Conservation (phyloP, 768 basidiomycete species). For the Phylloporus sp. region DNA sequence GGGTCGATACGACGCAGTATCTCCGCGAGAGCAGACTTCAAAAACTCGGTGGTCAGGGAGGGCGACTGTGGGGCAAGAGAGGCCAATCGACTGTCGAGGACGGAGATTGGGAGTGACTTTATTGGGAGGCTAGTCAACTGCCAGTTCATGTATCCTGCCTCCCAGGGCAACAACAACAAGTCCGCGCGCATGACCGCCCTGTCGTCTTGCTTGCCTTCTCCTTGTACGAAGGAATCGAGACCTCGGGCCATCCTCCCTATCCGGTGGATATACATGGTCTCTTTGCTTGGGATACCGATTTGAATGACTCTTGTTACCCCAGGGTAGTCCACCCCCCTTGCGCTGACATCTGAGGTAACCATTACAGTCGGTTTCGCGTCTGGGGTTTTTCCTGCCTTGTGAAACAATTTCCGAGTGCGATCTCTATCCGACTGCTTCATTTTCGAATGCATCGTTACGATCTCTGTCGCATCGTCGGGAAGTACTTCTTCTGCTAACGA, state of each 20-base stretch:
- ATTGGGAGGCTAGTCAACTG: constrained; percentile 66
- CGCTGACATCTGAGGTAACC: constrained; percentile 84
- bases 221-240: constrained; percentile 40
- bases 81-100: constrained; percentile 9
- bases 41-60: constrained; percentile 23
- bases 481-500: constrained; percentile 41
- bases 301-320: constrained; percentile 88
- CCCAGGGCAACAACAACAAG: constrained; percentile 75
- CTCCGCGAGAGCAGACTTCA: constrained; percentile 22
- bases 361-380: constrained; percentile 52
- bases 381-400: constrained; percentile 1
- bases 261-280: constrained; percentile 80
- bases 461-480: constrained; percentile 48
- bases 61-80: constrained; percentile 11
- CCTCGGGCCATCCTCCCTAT: constrained; percentile 82
- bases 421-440: constrained; percentile 29
- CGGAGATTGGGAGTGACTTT: constrained; percentile 42
- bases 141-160: constrained; percentile 60
- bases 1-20: constrained; percentile 39
- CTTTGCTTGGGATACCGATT: constrained; percentile 66
- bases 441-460: constrained; percentile 85
- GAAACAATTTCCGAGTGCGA: constrained; percentile 24
- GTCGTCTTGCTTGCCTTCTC: background rate
- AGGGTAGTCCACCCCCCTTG: constrained; percentile 86
- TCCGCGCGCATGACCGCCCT: constrained; percentile 51